These are phyloP conservation scores for Paraglomus brasilianum DNA, from an alignment of 192 early-diverging fungal species.

Conservation along the genomic window DNA sequence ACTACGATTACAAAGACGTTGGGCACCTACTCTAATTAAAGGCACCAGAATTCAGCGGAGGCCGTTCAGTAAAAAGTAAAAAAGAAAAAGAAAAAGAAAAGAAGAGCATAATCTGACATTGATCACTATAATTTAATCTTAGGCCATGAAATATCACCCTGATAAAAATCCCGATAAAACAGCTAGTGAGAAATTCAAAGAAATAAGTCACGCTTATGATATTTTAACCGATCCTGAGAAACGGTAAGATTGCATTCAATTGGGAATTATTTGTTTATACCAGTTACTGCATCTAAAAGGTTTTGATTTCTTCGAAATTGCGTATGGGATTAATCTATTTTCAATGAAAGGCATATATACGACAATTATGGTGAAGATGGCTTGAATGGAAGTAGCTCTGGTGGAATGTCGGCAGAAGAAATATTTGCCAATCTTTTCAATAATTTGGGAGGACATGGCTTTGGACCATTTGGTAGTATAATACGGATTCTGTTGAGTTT, in stretches of 20 bases:
- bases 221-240: constrained; percentile 77
- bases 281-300: too few relatives aligned
- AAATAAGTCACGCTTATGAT: constrained; percentile 89
- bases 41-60: too few relatives aligned
- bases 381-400: constrained; percentile 59
- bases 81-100: neutral
- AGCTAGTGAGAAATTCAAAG: constrained; percentile 78
- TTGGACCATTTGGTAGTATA: neutral
- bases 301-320: too few relatives aligned
- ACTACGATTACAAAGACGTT: too few relatives aligned
- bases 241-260: constrained; percentile 29
- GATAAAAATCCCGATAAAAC: constrained; percentile 72
- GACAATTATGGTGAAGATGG: constrained; percentile 92
- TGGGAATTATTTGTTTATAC: neutral
- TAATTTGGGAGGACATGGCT: constrained; percentile 55
- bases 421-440: constrained; percentile 81
- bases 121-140: neutral
- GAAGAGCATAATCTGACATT: constrained; percentile 1
- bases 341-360: constrained; percentile 67
- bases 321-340: too few relatives aligned
- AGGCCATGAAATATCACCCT: constrained; percentile 75
- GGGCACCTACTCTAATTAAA: too few relatives aligned
- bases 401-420: constrained; percentile 76
- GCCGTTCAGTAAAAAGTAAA: too few relatives aligned
- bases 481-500: neutral